Evolutionary conservation across 1,284 basidiomycete genomes (phyloP), one percentile per base, ranked within the genome.

Genomic region (Amylostereum chailletii): DNA sequence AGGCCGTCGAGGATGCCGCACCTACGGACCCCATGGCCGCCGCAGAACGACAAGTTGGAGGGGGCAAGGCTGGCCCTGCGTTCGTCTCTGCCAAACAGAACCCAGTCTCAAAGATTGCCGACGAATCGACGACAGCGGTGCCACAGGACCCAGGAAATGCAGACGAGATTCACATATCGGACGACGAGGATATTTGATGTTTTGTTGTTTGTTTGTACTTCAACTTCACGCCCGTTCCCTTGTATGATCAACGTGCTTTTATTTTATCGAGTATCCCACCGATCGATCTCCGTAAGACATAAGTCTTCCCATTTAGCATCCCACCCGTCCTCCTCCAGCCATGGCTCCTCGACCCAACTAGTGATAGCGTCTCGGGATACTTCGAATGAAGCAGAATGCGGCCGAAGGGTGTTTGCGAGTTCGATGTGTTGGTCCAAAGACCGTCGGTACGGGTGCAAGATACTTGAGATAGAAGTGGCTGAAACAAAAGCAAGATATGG

Each of bases 131-230:
- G 34, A 54, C 47, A 34, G 55, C 62, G 43, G 60, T 62, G 41
- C 59, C 62, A 49, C 58, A 69, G 50, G 65, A 68, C 50, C 71
- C 63, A 9, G 52, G 42, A 5, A 90, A 90, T 62, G 77, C 68
- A 41, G 87, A 90, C 51, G 87, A 90, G 67, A 90, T 90, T 54
- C 87, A 86, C 57, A 90, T 90, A 60, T 86, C 83, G 47, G 86
- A 90, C 62, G 86, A 89, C 50, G 86, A 89, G 57, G 81, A 86
- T 62, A 51, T 70, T 56, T 74, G 65, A 58, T 55, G 46, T 26
- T 51, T 41, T 37, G 41, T 29, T 56, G 45, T 59, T 50, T 43
- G 19, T 43, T 7, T 40, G 33, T 42, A 62, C 53, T 60, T 61
- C 33, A 30, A 19, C 19, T 19, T 19, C 19, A 19, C 19, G 19